phyloP scores from a whole-genome alignment of 176 grass and related monocot genomes.

The Puccinellia tenuiflora region DNA sequence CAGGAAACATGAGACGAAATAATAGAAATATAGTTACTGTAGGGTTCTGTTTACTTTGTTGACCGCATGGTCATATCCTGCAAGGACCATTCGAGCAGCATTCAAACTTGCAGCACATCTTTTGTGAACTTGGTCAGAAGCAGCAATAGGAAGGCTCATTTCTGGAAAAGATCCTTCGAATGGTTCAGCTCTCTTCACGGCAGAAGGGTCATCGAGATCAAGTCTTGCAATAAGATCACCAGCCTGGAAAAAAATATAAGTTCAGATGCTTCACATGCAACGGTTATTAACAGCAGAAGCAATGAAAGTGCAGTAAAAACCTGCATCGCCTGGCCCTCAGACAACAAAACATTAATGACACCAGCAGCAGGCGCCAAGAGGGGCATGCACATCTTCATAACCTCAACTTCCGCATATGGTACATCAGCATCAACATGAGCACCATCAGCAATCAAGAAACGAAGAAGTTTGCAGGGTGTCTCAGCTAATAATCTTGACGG shows the following conservation, averaged over 20 bases:
- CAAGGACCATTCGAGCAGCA: conserved; percentile 88
- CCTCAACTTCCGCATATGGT: conserved; percentile 93
- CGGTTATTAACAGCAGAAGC: conserved; percentile 3
- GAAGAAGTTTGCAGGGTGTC: conserved; percentile 97
- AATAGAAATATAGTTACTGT: background rate
- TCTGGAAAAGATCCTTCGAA: conserved; percentile 71
- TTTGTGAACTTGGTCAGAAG: conserved; percentile 84
- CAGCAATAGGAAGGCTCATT: conserved; percentile 55
- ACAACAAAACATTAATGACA: conserved; percentile 74
- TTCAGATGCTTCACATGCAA: conserved; percentile 11
- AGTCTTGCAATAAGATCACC: conserved; percentile 93
- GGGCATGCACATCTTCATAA: conserved; percentile 99
- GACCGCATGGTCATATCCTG: conserved; percentile 83
- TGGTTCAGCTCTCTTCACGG: conserved; percentile 87
- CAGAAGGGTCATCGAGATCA: conserved; percentile 92
- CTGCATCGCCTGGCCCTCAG: conserved; percentile 96
- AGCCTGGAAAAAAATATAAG: conserved; percentile 41
- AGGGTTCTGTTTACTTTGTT: conserved; percentile 48
- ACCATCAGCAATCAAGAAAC: conserved; percentile 89
- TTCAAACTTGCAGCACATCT: conserved; percentile 71
- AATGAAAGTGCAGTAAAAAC: conserved; percentile 17
- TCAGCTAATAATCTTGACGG: conserved; percentile 92
- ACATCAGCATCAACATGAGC: conserved; percentile 82
- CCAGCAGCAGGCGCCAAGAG: conserved; percentile 88
- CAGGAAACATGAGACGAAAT: conserved; percentile 2